Percentiles rank a stretch among this genome's conserved stretches.
phyloP scores from a whole-genome alignment of 1,284 basidiomycete genomes.

The Ustilago sp. region DNA sequence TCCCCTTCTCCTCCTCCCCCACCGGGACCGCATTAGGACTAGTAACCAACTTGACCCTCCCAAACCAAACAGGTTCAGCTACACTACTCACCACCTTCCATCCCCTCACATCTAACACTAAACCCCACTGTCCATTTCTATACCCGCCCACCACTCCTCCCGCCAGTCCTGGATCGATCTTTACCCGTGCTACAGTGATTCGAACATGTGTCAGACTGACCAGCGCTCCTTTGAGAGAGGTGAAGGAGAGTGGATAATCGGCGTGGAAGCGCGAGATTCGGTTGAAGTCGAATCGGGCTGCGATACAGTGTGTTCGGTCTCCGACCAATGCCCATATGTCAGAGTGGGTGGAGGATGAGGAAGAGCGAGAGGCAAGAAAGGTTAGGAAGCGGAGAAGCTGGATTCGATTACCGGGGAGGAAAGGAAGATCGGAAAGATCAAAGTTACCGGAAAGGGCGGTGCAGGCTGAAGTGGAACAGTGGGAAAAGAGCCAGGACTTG shows the following conservation, averaged over 20 bases:
- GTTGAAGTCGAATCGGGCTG: slow-evolving; percentile 20
- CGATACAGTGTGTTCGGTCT: slow-evolving; percentile 43
- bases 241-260: slow-evolving; percentile 19
- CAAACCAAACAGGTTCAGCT: slow-evolving; percentile 36
- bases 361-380: slow-evolving; percentile 10
- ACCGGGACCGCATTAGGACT: slow-evolving; percentile 15
- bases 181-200: slow-evolving; percentile 13
- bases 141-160: slow-evolving; percentile 4
- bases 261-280: slow-evolving; percentile 19
- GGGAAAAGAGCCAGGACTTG: slow-evolving; percentile 33
- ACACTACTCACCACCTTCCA: slow-evolving; percentile 33
- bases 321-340: slow-evolving; percentile 41
- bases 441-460: slow-evolving; percentile 7
- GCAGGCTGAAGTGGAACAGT: slow-evolving; percentile 12
- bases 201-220: slow-evolving; percentile 28
- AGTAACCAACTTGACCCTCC: slow-evolving; percentile 28
- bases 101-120: slow-evolving; percentile 36
- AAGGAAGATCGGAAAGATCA: slow-evolving; percentile 38
- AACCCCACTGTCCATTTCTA: slow-evolving; percentile 17
- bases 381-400: slow-evolving; percentile 46
- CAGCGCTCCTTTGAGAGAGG: slow-evolving; percentile 37
- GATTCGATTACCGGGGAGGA: slow-evolving; percentile 29
- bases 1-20: slow-evolving; percentile 3
- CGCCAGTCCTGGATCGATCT: background rate
- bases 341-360: background rate